phyloP scores from a whole-genome alignment of 768 basidiomycete species.

The Collybiopsis confluens region DNA sequence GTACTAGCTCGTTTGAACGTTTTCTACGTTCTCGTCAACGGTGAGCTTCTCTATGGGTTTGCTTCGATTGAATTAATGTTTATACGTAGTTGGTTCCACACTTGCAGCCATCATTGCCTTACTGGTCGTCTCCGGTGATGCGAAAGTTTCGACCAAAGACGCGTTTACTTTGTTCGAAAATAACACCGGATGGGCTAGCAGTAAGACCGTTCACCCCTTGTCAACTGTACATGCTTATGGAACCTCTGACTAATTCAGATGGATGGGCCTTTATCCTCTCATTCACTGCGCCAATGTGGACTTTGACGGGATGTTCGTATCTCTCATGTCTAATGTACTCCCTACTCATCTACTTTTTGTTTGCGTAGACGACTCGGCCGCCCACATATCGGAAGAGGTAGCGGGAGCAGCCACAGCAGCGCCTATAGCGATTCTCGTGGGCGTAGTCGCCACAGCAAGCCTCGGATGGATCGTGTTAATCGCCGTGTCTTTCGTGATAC shows the following conservation, averaged over 20 bases:
- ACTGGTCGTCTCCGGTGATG: slow-evolving; percentile 50
- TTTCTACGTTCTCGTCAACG: slow-evolving; percentile 64
- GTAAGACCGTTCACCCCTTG: too few species aligned
- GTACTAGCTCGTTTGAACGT: slow-evolving; percentile 66
- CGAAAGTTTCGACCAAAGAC: slow-evolving; percentile 61
- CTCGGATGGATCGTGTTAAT: slow-evolving; percentile 67
- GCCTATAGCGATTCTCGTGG: slow-evolving; percentile 65
- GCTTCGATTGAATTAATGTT: too few species aligned
- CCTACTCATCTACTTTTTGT: background rate
- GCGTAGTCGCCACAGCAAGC: slow-evolving; percentile 53
- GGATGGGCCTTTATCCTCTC: slow-evolving; percentile 73
- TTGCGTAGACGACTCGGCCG: slow-evolving; percentile 59
- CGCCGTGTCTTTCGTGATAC: slow-evolving; percentile 59
- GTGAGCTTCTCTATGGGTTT: too few species aligned
- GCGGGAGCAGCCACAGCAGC: slow-evolving; percentile 60
- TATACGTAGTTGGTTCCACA: slow-evolving; percentile 55
- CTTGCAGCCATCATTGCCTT: slow-evolving; percentile 59
- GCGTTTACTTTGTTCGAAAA: slow-evolving; percentile 71
- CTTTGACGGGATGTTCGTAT: slow-evolving; percentile 65
- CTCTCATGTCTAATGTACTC: background rate
- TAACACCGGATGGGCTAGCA: slow-evolving; percentile 61
- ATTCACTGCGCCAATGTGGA: slow-evolving; percentile 79
- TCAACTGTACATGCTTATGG: too few species aligned
- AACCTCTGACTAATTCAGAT: too few species aligned
- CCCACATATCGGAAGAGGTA: slow-evolving; percentile 71